Evolutionary conservation across 805 yeast species (phyloP).

Genomic region (Maudiozyma bulderi): DNA sequence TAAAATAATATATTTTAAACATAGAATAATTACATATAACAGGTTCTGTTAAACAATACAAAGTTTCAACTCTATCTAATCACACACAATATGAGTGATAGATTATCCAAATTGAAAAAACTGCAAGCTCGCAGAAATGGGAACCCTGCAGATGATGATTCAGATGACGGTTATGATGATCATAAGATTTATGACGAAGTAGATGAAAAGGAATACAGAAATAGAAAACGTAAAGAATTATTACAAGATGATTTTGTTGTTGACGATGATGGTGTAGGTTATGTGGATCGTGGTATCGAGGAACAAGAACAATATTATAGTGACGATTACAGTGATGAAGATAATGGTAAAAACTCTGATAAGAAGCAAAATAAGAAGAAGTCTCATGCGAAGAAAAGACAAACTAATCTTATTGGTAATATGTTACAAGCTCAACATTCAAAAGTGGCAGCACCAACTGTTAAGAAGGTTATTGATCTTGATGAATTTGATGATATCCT

Average conservation of each 20-base stretch:
- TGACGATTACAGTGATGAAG: slow-evolving; percentile 7
- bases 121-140: slow-evolving; percentile 47
- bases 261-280: slow-evolving; percentile 89
- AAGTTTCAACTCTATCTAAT: too few relatives aligned
- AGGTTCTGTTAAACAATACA: too few relatives aligned
- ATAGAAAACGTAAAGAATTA: slow-evolving; percentile 68
- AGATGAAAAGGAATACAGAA: slow-evolving; percentile 69
- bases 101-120: slow-evolving; percentile 50
- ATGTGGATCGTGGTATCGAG: slow-evolving; percentile 86
- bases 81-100: slow-evolving; percentile 13
- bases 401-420: slow-evolving; percentile 27
- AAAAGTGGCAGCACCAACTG: slow-evolving; percentile 28
- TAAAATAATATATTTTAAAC: too few relatives aligned
- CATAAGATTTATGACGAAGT: slow-evolving; percentile 73
- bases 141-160: neutral
- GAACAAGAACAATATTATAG: slow-evolving; percentile 64
- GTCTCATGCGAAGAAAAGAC: slow-evolving; percentile 15
- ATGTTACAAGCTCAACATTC: slow-evolving; percentile 43
- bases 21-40: too few relatives aligned
- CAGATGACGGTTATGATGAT: slow-evolving; percentile 32
- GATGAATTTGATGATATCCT: slow-evolving; percentile 62
- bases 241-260: slow-evolving; percentile 88
- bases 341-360: slow-evolving; percentile 16
- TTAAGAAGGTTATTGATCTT: slow-evolving; percentile 36
- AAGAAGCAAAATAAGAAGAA: slow-evolving; percentile 11